Percentiles rank a stretch among this genome's conserved stretches.
Conservation (phyloP, 495 filamentous ascomycete genomes). For the Talaromyces wortmannii region DNA sequence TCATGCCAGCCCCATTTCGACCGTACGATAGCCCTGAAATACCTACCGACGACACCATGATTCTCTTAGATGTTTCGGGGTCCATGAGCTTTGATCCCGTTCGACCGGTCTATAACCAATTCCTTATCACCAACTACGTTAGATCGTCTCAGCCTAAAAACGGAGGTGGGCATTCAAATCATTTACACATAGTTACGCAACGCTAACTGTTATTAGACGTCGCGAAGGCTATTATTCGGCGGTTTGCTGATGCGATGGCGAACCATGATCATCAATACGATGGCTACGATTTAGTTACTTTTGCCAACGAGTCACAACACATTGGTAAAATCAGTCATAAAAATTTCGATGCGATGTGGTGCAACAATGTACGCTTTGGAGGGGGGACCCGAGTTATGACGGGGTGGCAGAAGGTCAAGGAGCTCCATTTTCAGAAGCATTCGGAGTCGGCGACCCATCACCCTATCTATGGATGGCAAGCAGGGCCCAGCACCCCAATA, state of each 20-base stretch:
- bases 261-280: slow-evolving; percentile 29
- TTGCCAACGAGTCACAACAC: slow-evolving; percentile 25
- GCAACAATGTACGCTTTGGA: slow-evolving; percentile 19
- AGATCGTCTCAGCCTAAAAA: slow-evolving; percentile 36
- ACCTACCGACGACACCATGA: slow-evolving; percentile 37
- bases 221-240: slow-evolving; percentile 33
- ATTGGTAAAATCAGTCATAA: slow-evolving; percentile 30
- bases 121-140: slow-evolving; percentile 29
- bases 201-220: slow-evolving; percentile 19
- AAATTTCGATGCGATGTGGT: slow-evolving; percentile 31
- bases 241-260: slow-evolving; percentile 36
- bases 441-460: slow-evolving; percentile 37
- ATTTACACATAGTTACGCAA: neutral
- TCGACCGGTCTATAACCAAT: slow-evolving; percentile 33
- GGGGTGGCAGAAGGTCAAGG: slow-evolving; percentile 42
- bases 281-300: slow-evolving; percentile 37
- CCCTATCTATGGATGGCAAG: slow-evolving; percentile 42
- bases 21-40: slow-evolving; percentile 24
- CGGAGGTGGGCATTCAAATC: slow-evolving; percentile 21
- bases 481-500: slow-evolving; percentile 36
- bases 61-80: slow-evolving; percentile 37
- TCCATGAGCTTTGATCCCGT: slow-evolving; percentile 38
- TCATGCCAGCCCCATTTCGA: slow-evolving; percentile 28
- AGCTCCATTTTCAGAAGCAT: slow-evolving; percentile 41
- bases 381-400: slow-evolving; percentile 38